Evolutionary conservation across 805 yeast species (phyloP), one percentile per base, ranked within the genome.

Genomic region (Priceomyces haplophilus): DNA sequence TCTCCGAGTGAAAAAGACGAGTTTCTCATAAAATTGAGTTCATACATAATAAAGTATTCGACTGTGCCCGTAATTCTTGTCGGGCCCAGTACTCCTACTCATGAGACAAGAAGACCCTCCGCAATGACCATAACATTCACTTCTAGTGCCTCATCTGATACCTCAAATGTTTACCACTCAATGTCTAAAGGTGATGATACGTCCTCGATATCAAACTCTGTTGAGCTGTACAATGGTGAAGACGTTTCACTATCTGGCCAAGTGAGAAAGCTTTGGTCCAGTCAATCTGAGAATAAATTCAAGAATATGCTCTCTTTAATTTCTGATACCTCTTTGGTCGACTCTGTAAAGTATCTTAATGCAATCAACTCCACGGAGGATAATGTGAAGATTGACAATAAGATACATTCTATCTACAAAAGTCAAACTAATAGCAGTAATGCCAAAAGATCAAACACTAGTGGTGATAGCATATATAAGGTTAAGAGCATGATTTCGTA

Each of bases 401-500:
- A 57, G 38, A 61, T 69, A 12, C 73, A 70, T 44, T 57, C 63
- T 23, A 68, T 68, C 7, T 70, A 69, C 47, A 49, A 52, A 21
- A 50, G 59, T 19, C 65, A 58, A 38, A 37, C 44, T 12, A 41
- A 45, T 21, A 31, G 37, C 29, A 43, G 43, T 18, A 13, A 23
- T 19, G 17, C 12, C 15, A 30, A 31, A n/a, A 37, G 29, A 18
- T 25, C 27, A 18, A 24, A 33, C 17, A 20, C 19, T 23, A 36
- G 19, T 3, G 38, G 37, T 16, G 51, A 50, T 34, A 53, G 47
- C 30, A 65, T 67, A 13, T 69, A 69, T 55, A 68, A 67, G 46
- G 74, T 70, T n/a, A 66, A 66, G 44, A 62, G 69, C 19, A 52
- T 70, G 43, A 61, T 70, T 21, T 65, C 66, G 29, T 58, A 63